A percentile compares a stretch with the other conserved stretches of the same genome.
Evolutionary conservation across 768 basidiomycete genomes (phyloP).

Genomic region (Neoboletus magnificus): DNA sequence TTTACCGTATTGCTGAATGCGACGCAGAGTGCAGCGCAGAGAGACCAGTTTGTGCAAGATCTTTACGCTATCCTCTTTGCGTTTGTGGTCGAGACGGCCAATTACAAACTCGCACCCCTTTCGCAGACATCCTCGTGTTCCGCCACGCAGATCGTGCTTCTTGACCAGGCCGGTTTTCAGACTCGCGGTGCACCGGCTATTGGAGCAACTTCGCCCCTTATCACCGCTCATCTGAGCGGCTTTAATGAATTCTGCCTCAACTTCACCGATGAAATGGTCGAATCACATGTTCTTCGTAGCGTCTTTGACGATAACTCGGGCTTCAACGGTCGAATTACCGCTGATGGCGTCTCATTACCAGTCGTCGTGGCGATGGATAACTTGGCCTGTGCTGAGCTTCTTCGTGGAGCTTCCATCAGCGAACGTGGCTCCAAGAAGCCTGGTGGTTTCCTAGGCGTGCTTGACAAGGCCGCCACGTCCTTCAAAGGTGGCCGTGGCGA

Average conservation of each 20-base stretch:
- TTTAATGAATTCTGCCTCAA: constrained; percentile 64
- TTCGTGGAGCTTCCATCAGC: constrained; percentile 50
- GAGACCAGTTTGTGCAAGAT: constrained; percentile 54
- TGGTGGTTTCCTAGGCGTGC: constrained; percentile 53
- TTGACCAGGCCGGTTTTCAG: constrained; percentile 59
- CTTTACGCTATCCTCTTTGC: constrained; percentile 64
- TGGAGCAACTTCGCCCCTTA: constrained; percentile 45
- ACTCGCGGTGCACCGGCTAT: constrained; percentile 44
- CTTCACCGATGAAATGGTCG: constrained; percentile 56
- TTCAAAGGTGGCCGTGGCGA: constrained; percentile 50
- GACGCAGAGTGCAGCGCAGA: constrained; percentile 48
- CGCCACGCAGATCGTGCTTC: constrained; percentile 47
- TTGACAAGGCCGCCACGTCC: constrained; percentile 49
- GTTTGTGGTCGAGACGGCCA: constrained; percentile 61
- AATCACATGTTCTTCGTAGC: constrained; percentile 52
- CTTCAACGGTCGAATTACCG: constrained; percentile 42
- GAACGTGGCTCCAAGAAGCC: constrained; percentile 50
- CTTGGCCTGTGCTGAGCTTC: constrained; percentile 51
- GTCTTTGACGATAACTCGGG: constrained; percentile 50
- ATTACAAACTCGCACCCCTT: constrained; percentile 51
- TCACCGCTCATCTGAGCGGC: constrained; percentile 53
- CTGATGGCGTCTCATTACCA: constrained; percentile 54
- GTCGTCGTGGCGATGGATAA: constrained; percentile 51
- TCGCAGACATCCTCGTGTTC: constrained; percentile 38
- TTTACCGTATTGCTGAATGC: constrained; percentile 53